A percentile compares a stretch with the other conserved stretches of the same genome.
Evolutionary conservation across 2,329 filamentous ascomycete species (phyloP).

Genomic region (Dactylellina leptospora): DNA sequence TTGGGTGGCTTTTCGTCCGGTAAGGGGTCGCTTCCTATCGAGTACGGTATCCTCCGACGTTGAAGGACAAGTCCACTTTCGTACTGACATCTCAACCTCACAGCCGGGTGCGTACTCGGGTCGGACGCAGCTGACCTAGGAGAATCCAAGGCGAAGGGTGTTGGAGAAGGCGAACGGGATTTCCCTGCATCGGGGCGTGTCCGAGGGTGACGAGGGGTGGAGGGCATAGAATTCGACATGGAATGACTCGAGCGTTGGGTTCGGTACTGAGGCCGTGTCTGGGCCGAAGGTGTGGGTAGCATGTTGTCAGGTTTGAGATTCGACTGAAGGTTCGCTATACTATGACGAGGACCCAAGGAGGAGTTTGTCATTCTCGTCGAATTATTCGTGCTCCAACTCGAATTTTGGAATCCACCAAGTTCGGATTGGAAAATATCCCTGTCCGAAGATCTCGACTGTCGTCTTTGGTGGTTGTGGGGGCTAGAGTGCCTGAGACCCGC

Average conservation of each 20-base stretch:
- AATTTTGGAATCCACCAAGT: slow-evolving; percentile 23
- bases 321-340: slow-evolving; percentile 45
- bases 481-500: slow-evolving; percentile 47
- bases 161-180: slow-evolving; percentile 83
- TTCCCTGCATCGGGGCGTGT: slow-evolving; percentile 74
- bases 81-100: slow-evolving; percentile 80
- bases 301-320: slow-evolving; percentile 30
- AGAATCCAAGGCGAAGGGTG: slow-evolving; percentile 75
- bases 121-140: slow-evolving; percentile 91
- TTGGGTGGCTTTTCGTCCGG: slow-evolving; percentile 77
- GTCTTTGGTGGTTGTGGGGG: slow-evolving; percentile 48
- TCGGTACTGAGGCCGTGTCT: slow-evolving; percentile 59
- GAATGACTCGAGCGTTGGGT: slow-evolving; percentile 61
- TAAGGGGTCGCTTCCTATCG: slow-evolving; percentile 80
- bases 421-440: slow-evolving; percentile 46
- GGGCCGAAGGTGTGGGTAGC: slow-evolving; percentile 28
- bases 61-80: slow-evolving; percentile 85
- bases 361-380: slow-evolving; percentile 37
- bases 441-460: slow-evolving; percentile 47
- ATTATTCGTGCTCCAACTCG: slow-evolving; percentile 38
- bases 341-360: slow-evolving; percentile 37
- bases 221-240: slow-evolving; percentile 89
- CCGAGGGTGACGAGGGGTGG: slow-evolving; percentile 84
- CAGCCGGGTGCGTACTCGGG: slow-evolving; percentile 73
- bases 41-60: slow-evolving; percentile 89